Evolutionary conservation across 2,329 filamentous ascomycete genomes (phyloP).

Genomic region (Lasiodiplodia sp.): DNA sequence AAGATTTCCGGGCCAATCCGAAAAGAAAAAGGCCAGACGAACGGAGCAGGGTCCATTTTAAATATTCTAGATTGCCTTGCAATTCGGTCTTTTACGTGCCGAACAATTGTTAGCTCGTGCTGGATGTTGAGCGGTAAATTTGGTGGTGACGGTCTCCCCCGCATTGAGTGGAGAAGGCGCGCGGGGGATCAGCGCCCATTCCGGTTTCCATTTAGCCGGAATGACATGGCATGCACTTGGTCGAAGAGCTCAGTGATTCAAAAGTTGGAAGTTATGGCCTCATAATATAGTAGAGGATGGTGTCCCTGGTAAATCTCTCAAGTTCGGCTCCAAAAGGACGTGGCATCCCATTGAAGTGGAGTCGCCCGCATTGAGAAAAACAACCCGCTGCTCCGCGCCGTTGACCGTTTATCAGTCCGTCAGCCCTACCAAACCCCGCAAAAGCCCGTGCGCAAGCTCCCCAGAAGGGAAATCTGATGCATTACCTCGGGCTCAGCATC

Average conservation of each 20-base stretch:
- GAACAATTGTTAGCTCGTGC: too few species aligned
- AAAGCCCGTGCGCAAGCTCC: constrained; percentile 11
- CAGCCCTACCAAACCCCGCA: constrained; percentile 21
- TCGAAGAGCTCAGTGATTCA: too few species aligned
- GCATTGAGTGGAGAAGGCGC: not conserved
- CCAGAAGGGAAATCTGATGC: not conserved
- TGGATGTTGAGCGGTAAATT: not conserved
- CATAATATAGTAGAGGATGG: not conserved
- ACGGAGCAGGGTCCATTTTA: too few species aligned
- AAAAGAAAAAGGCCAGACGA: too few species aligned
- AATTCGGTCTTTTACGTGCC: too few species aligned
- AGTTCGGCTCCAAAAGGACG: not conserved
- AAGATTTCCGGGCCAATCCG: not conserved
- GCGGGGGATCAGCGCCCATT: not conserved
- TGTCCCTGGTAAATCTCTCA: not conserved
- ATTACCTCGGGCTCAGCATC: constrained; percentile 21
- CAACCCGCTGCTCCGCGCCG: not conserved
- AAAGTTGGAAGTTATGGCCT: too few species aligned
- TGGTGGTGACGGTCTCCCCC: constrained; percentile 1
- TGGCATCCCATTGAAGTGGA: not conserved
- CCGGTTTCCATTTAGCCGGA: too few species aligned
- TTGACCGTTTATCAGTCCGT: not conserved
- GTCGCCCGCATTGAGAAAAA: not conserved
- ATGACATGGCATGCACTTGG: too few species aligned
- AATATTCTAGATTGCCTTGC: too few species aligned